phyloP scores from a whole-genome alignment of 2,329 filamentous ascomycete genomes.

The Trichoderma sp. region DNA sequence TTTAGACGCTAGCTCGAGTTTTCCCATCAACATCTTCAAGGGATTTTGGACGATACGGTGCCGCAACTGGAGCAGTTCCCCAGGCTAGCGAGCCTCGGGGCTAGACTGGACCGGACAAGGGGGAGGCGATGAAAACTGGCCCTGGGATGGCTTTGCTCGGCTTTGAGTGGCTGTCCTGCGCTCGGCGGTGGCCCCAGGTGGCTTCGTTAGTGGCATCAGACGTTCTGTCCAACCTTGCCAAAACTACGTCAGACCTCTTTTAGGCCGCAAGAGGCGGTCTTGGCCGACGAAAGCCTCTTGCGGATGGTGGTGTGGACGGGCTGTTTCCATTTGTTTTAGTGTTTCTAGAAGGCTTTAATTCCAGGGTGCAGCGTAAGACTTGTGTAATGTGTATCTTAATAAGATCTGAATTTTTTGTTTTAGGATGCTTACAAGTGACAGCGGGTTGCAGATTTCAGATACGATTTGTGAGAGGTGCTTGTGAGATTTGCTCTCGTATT shows the following conservation, averaged over 20 bases:
- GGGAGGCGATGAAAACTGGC: neutral
- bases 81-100: constrained; percentile 16
- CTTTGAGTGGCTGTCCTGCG: neutral
- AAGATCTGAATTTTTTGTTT: neutral
- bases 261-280: neutral
- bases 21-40: constrained; percentile 3
- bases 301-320: neutral
- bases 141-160: neutral
- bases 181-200: neutral
- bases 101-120: constrained; percentile 17
- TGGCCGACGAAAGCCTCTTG: constrained; percentile 1
- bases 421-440: neutral
- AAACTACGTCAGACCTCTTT: constrained; percentile 19
- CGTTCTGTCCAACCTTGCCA: neutral
- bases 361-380: neutral
- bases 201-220: neutral
- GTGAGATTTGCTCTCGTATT: neutral
- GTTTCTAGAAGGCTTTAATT: constrained; percentile 7
- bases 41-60: constrained; percentile 2
- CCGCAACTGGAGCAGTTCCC: constrained; percentile 14
- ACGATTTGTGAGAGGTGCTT: neutral
- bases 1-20: neutral
- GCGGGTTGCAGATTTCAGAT: neutral
- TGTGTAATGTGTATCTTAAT: neutral
- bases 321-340: neutral